These are phyloP conservation scores for Oidium heveae DNA, from an alignment of 2,329 filamentous ascomycete species.

Conservation along the genomic window DNA sequence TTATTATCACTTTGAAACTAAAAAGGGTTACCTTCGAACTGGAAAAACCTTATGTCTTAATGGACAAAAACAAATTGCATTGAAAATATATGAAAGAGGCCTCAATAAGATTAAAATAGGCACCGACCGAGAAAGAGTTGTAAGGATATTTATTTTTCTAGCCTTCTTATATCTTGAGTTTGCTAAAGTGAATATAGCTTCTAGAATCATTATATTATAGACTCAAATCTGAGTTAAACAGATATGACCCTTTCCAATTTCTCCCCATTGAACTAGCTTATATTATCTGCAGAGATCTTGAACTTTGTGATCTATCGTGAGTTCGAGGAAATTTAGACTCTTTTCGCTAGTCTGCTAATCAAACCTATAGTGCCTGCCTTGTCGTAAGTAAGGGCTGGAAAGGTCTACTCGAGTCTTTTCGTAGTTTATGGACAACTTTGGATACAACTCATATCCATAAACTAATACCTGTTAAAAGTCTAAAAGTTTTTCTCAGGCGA, in stretches of 20 bases:
- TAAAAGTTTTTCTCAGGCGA: slow-evolving; percentile 9
- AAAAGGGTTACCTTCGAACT: slow-evolving; percentile 14
- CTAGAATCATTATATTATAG: slow-evolving; percentile 12
- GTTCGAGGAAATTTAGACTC: neutral
- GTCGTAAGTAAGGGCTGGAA: slow-evolving; percentile 13
- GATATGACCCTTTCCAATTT: slow-evolving; percentile 12
- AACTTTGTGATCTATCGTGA: slow-evolving; percentile 12
- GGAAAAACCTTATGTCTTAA: slow-evolving; percentile 13
- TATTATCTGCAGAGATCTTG: slow-evolving; percentile 12
- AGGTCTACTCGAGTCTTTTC: slow-evolving; percentile 9
- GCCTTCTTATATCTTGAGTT: too few relatives aligned
- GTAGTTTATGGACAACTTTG: slow-evolving; percentile 11
- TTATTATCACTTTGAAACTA: too few relatives aligned
- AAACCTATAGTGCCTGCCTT: slow-evolving; percentile 9
- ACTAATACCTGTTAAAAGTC: slow-evolving; percentile 5
- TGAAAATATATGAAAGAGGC: slow-evolving; percentile 14
- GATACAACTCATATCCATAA: slow-evolving; percentile 8
- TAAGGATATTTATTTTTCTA: slow-evolving; percentile 2
- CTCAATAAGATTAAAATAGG: slow-evolving; percentile 13
- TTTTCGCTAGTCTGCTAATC: slow-evolving; percentile 1
- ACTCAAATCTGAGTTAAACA: slow-evolving; percentile 8
- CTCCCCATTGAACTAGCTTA: slow-evolving; percentile 14
- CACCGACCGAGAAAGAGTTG: slow-evolving; percentile 9
- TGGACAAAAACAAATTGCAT: slow-evolving; percentile 10
- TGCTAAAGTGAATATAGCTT: slow-evolving; percentile 2